phyloP scores from a whole-genome alignment of 345 rosid genomes.

The Combretum micranthum region DNA sequence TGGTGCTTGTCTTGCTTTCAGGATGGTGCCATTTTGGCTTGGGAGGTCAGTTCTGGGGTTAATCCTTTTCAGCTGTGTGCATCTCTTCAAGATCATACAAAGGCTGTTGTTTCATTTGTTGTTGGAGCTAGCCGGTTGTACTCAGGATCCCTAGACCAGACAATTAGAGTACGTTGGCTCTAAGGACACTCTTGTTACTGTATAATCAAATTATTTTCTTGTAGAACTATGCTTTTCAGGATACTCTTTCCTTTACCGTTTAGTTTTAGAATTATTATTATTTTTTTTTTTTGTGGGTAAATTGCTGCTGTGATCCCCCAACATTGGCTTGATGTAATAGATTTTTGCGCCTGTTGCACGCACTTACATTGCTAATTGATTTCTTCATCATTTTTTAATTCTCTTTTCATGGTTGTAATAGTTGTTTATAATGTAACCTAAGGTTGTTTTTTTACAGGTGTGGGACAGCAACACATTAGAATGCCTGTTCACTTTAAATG shows the following conservation, averaged over 20 bases:
- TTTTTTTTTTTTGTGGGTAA: no score
- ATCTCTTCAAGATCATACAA: conserved; percentile 29
- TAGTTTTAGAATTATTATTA: no score
- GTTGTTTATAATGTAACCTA: no score
- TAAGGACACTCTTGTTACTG: neutral
- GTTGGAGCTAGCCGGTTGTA: conserved; percentile 26
- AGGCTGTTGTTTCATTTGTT: conserved; percentile 28
- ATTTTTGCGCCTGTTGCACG: no score
- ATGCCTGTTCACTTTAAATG: conserved; percentile 30
- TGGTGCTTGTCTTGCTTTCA: conserved; percentile 12
- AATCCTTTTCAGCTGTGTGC: conserved; percentile 28
- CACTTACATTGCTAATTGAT: no score
- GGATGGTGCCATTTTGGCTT: conserved; percentile 43
- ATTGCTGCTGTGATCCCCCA: no score
- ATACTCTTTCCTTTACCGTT: no score
- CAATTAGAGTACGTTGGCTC: conserved; percentile 33
- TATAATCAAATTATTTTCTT: no score
- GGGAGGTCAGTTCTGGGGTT: conserved; percentile 32
- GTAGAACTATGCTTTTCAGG: no score
- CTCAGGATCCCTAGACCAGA: conserved; percentile 42
- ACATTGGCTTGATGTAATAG: no score
- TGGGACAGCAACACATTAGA: conserved; percentile 44
- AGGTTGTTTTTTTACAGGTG: conserved; percentile 15
- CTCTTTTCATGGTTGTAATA: no score
- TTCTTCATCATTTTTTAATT: no score